Percentiles rank a stretch among this genome's conserved stretches.
Conservation (phyloP, 192 early-diverging fungal genomes). For the Paraglomus brasilianum region DNA sequence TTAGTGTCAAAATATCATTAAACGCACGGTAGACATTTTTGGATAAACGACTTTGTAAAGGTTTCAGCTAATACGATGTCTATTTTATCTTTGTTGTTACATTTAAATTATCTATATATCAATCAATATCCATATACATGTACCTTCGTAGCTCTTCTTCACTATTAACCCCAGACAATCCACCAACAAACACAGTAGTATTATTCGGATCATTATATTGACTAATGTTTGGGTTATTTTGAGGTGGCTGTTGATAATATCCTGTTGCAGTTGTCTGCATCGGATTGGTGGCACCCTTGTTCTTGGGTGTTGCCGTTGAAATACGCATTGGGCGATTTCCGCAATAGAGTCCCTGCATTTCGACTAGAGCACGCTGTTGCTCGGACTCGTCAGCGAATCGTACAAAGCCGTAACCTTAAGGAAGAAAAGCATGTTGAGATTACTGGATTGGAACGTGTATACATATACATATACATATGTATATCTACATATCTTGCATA, state of each 20-base stretch:
- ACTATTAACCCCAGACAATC: conserved; percentile 74
- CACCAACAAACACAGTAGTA: conserved; percentile 98
- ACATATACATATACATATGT: background rate
- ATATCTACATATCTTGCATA: background rate
- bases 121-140: background rate
- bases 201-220: conserved; percentile 80
- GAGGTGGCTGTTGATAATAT: conserved; percentile 42
- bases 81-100: too few relatives aligned
- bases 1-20: too few relatives aligned
- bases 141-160: conserved; percentile 78
- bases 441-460: background rate
- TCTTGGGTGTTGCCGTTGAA: conserved; percentile 88
- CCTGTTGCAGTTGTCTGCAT: conserved; percentile 26
- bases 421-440: background rate
- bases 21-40: too few relatives aligned
- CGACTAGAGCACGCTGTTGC: conserved; percentile 81
- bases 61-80: too few relatives aligned
- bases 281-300: conserved; percentile 70
- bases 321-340: conserved; percentile 91
- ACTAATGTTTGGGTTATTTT: conserved; percentile 37
- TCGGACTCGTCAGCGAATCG: conserved; percentile 86
- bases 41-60: too few relatives aligned
- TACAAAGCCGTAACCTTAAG: conserved; percentile 87
- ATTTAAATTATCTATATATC: too few relatives aligned
- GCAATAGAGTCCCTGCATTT: conserved; percentile 84